Evolutionary conservation across 768 basidiomycete species (phyloP).

Genomic region (Pleurotus ostreatus): DNA sequence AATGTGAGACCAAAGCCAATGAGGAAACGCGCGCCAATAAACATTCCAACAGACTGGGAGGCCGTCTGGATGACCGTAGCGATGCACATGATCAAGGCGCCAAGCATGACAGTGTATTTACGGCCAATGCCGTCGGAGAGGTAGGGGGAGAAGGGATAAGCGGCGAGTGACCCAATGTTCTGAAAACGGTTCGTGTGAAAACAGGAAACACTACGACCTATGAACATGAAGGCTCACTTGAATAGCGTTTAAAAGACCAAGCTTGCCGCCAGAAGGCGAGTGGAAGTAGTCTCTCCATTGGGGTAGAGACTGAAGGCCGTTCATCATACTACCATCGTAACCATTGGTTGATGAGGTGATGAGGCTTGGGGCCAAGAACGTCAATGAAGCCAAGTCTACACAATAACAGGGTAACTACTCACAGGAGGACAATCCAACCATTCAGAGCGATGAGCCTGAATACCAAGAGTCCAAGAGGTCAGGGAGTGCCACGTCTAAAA

Average conservation of each 20-base stretch:
- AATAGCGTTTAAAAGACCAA: conserved; percentile 74
- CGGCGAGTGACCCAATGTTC: conserved; percentile 69
- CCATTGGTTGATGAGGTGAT: conserved; percentile 76
- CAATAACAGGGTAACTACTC: conserved; percentile 21
- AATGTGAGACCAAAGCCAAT: conserved; percentile 78
- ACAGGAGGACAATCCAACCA: conserved; percentile 69
- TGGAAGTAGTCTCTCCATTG: conserved; percentile 64
- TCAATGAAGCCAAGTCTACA: background rate
- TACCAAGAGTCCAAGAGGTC: too few species aligned
- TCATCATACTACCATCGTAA: conserved; percentile 79
- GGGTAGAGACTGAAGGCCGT: conserved; percentile 64
- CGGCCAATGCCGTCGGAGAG: conserved; percentile 72
- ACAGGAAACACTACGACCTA: background rate
- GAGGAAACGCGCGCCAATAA: conserved; percentile 76
- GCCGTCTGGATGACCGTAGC: conserved; percentile 70
- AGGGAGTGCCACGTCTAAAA: background rate
- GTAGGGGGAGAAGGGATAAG: conserved; percentile 68
- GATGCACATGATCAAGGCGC: conserved; percentile 64
- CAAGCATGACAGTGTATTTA: conserved; percentile 59
- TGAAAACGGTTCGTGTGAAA: conserved; percentile 19
- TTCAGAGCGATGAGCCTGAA: conserved; percentile 57
- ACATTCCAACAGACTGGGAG: conserved; percentile 67
- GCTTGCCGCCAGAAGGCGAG: conserved; percentile 49
- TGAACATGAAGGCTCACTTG: conserved; percentile 40
- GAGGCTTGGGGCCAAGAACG: conserved; percentile 36